Percentiles rank a stretch among this genome's conserved stretches.
These are phyloP conservation scores for Phytophthora vignae DNA, from an alignment of 352 stramenopile species.

Conservation along the genomic window DNA sequence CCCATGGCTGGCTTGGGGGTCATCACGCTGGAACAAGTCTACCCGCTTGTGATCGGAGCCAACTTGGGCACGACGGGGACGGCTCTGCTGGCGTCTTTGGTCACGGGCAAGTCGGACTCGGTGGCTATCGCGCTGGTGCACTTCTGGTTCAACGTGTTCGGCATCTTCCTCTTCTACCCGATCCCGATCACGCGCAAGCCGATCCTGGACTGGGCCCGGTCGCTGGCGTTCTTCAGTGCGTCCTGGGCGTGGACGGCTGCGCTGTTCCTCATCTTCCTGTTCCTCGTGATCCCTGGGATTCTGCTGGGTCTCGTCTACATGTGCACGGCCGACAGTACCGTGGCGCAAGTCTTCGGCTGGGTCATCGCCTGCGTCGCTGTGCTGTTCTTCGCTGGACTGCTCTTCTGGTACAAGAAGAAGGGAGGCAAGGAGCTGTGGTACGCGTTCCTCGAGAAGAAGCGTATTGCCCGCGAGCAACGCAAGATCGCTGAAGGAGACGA, in stretches of 20 bases:
- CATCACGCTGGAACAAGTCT: constrained; percentile 88
- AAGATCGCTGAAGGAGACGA: constrained; percentile 15
- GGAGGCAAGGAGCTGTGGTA: constrained; percentile 45
- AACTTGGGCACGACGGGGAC: constrained; percentile 93
- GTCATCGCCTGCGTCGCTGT: constrained; percentile 33
- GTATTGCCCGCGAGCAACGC: constrained; percentile 37
- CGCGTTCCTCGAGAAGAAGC: constrained; percentile 47
- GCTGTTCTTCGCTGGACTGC: constrained; percentile 16
- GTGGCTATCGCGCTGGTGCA: constrained; percentile 90
- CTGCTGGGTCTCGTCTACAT: constrained; percentile 56
- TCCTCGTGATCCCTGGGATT: constrained; percentile 54
- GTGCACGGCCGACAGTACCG: constrained; percentile 40
- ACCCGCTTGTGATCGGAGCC: constrained; percentile 88
- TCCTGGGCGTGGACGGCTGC: constrained; percentile 53
- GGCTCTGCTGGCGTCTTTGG: constrained; percentile 81
- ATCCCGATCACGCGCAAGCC: constrained; percentile 85
- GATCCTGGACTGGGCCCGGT: constrained; percentile 69
- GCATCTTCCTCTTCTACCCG: constrained; percentile 91
- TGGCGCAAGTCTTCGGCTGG: constrained; percentile 32
- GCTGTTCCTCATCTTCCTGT: constrained; percentile 54
- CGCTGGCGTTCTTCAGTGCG: constrained; percentile 68
- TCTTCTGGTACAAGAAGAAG: constrained; percentile 49
- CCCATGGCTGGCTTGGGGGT: constrained; percentile 91
- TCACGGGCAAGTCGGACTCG: constrained; percentile 72
- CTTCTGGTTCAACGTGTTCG: constrained; percentile 93